Base-by-base conservation (phyloP, 164 flowering plant genomes). In the Magnolia sinica region DNA sequence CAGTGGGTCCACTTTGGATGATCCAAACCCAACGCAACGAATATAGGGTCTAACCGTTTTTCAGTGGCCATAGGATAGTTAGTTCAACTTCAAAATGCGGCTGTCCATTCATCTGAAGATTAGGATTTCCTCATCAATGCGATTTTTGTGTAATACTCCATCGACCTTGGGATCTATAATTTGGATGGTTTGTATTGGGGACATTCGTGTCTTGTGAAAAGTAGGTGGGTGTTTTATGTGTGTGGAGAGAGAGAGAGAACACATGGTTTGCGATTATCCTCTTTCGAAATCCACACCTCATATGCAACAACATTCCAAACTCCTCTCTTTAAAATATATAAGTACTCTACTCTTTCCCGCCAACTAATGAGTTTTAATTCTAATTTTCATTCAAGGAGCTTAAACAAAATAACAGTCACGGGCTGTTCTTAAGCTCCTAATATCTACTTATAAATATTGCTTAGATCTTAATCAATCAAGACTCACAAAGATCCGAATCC, bases 201-300 rank as follows among this genome's bases (percentile, higher is more conserved):
- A 4, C 45, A 37, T 37, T 5, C 45, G 6, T 37, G 45, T 5
- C 45, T 5, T 37, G 45, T 37, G 45, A 0, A 37, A 37, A 37
- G 45, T 37, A 37, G 45, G 45, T 37, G 45, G 45, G 45, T 37
- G 6, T 37, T 4, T 27, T 27, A 1, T 27, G 2, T 37, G 45
- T 37, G 45, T 37, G 13, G 4, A 14, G 61, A 55, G 18, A 55
- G 18, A 55, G 61, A 55, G 61, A 4, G 1, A 23, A 3, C 68
- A 73, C 75, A 73, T 73, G 75, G 37, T 64, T 66, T 73, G 52
- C 45, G 50, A 29, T 11, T n/a, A 49, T 29, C 20, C 18, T 10
- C 75, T 66, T 23, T 73, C 67, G 66, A 61, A 59, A 73, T 29
- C 37, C 67, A 27, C 64, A 18, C 75, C 45, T 6, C 10, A 9